These are phyloP conservation scores for Phytophthora pseudosyringae DNA, from an alignment of 352 stramenopile species.

Conservation along the genomic window DNA sequence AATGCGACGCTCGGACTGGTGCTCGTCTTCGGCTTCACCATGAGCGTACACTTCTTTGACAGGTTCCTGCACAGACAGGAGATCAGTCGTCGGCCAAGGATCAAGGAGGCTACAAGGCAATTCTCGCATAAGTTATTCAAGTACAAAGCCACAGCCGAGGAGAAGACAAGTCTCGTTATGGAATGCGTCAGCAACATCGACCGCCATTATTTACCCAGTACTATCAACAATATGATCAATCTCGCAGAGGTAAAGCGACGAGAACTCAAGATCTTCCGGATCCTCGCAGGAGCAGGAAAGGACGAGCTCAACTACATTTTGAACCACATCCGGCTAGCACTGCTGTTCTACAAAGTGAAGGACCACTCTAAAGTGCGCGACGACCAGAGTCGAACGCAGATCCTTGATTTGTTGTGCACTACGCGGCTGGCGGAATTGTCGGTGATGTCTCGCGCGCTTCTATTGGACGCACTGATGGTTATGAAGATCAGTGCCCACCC, in stretches of 20 bases:
- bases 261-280: conserved; percentile 96
- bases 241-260: conserved; percentile 76
- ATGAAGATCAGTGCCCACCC: conserved; percentile 97
- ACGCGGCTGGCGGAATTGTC: conserved; percentile 94
- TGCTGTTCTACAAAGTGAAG: conserved; percentile 99
- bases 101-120: conserved; percentile 54
- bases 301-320: conserved; percentile 98
- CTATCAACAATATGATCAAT: conserved; percentile 92
- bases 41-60: conserved; percentile 83
- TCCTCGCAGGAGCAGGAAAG: conserved; percentile 94
- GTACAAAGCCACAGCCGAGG: conserved; percentile 82
- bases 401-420: conserved; percentile 95
- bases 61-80: conserved; percentile 79
- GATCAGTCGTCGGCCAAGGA: conserved; percentile 64
- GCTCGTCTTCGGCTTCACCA: conserved; percentile 82
- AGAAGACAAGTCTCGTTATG: conserved; percentile 76
- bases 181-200: conserved; percentile 82
- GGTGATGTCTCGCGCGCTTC: conserved; percentile 90
- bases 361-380: conserved; percentile 77
- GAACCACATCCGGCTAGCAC: conserved; percentile 93
- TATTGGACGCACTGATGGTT: conserved; percentile 97
- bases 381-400: conserved; percentile 90
- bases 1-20: conserved; percentile 76
- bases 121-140: conserved; percentile 83
- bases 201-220: conserved; percentile 85